Conservation (phyloP, 306 rosid species). For the Quercus suber region DNA sequence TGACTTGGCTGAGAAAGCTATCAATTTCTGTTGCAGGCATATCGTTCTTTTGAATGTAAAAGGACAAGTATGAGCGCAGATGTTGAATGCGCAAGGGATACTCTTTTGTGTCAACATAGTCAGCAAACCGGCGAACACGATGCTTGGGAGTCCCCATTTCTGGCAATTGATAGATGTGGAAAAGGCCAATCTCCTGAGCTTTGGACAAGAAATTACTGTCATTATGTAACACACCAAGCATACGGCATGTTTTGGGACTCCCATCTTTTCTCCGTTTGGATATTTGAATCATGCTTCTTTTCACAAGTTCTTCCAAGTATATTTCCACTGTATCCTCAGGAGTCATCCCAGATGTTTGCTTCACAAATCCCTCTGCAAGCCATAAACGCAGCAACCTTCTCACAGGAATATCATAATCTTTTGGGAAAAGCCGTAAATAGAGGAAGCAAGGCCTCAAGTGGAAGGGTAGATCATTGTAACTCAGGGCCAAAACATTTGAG, state of each 20-base stretch:
- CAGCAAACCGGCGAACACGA: background rate
- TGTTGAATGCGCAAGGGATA: background rate
- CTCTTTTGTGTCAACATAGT: background rate
- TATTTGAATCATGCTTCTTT: background rate
- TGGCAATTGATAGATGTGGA: background rate
- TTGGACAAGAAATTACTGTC: background rate
- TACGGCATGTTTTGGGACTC: background rate
- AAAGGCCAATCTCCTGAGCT: background rate
- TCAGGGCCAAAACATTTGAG: slow-evolving; percentile 10
- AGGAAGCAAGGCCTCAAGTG: slow-evolving; percentile 13
- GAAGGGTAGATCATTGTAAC: slow-evolving; percentile 19
- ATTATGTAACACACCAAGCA: background rate
- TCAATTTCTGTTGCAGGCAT: too few species aligned
- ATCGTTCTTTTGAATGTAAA: too few species aligned
- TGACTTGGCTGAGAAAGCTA: too few species aligned
- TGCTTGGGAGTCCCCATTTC: background rate
- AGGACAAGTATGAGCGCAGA: background rate
- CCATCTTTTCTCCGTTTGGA: background rate
- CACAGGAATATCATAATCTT: slow-evolving; percentile 10
- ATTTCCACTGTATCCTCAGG: background rate
- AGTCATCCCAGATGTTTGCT: background rate
- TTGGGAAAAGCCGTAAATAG: slow-evolving; percentile 7
- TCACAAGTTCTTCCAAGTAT: background rate
- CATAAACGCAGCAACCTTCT: slow-evolving; percentile 1
- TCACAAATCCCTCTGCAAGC: slow-evolving; percentile 15